These are phyloP conservation scores for Daldinia caldariorum DNA, from an alignment of 495 filamentous ascomycete species.

Conservation along the genomic window DNA sequence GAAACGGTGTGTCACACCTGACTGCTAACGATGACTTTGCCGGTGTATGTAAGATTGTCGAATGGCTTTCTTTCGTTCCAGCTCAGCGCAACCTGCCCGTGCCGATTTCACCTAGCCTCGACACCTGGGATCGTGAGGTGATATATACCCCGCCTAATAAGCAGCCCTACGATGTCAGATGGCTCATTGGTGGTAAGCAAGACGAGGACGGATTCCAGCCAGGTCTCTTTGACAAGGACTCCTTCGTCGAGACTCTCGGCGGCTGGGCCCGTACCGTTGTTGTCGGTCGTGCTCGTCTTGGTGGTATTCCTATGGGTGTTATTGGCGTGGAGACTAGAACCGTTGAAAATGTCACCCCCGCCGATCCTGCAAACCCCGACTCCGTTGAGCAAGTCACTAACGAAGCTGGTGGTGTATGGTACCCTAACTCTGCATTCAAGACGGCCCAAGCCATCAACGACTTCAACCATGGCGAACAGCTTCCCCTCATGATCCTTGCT, in stretches of 20 bases:
- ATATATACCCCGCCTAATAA: slow-evolving; percentile 85
- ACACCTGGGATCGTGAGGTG: slow-evolving; percentile 93
- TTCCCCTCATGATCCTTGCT: slow-evolving; percentile 97
- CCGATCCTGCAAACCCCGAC: slow-evolving; percentile 98
- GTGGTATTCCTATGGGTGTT: slow-evolving; percentile 98
- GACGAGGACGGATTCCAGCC: slow-evolving; percentile 84
- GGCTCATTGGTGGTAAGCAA: slow-evolving; percentile 90
- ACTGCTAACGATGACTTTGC: slow-evolving; percentile 97
- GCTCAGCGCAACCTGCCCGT: slow-evolving; percentile 91
- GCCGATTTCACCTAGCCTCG: slow-evolving; percentile 83
- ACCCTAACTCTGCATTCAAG: slow-evolving; percentile 99
- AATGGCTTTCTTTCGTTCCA: slow-evolving; percentile 96
- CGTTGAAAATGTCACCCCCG: slow-evolving; percentile 95
- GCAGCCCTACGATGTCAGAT: slow-evolving; percentile 91
- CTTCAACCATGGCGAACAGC: slow-evolving; percentile 98
- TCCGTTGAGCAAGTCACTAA: slow-evolving; percentile 92
- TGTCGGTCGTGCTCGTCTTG: slow-evolving; percentile 94
- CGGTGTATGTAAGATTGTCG: slow-evolving; percentile 96
- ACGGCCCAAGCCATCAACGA: slow-evolving; percentile 97
- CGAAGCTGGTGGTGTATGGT: slow-evolving; percentile 99
- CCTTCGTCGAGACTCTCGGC: slow-evolving; percentile 95
- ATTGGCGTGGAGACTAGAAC: slow-evolving; percentile 96
- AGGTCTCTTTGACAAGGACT: slow-evolving; percentile 95
- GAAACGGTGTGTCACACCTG: slow-evolving; percentile 98
- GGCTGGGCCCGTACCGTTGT: slow-evolving; percentile 98